Base-by-base conservation (phyloP, 1,284 basidiomycete genomes). In the Melampsora americana region DNA sequence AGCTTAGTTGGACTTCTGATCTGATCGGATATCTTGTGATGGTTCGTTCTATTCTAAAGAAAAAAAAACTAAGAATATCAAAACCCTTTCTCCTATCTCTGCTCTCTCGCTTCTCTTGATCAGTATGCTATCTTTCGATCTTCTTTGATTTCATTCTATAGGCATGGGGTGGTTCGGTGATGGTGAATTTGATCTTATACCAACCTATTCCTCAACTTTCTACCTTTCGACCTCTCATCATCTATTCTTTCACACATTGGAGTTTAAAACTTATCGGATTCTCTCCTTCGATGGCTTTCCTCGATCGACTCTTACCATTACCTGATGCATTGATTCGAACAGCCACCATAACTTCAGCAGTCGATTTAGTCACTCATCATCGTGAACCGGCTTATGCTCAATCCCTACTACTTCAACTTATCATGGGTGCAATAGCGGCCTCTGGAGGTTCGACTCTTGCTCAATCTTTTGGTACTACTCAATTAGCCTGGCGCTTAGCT, bases 121-220 rank as follows among this genome's bases (percentile, higher is more conserved):
- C n/a, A n/a, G n/a, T 68, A 3, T 50, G 11, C 56, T 18, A 2
- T 12, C n/a, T n/a, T n/a, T 23, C 39, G 23, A 26, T 30, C 20
- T 32, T 35, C 64, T 14, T 28, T 73, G 7, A 39, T 11, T 11
- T n/a, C 20, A n/a, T n/a, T 23, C 5, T 6, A n/a, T 48, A 73
- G 70, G 70, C 70, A 20, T 73, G 70, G 70, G 70, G 70, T n/a
- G 70, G 70, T 18, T 73, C 70, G 26, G 50, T 73, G n/a, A 39
- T 32, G 14, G 44, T 62, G n/a, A 60, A 66, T 39, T 53, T 73
- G 11, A 39, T 73, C 12, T 42, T 73, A 20, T 64, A 35, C 32
- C 48, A 64, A 35, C 70, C 70, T 16, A 66, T 73, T 20, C 61
- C 70, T 26, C 70, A 73, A 42, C 44, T 73, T 42, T 42, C 66